These are phyloP conservation scores for Trypanosoma lewisi DNA, from an alignment of 208 protist genomes.

Conservation along the genomic window DNA sequence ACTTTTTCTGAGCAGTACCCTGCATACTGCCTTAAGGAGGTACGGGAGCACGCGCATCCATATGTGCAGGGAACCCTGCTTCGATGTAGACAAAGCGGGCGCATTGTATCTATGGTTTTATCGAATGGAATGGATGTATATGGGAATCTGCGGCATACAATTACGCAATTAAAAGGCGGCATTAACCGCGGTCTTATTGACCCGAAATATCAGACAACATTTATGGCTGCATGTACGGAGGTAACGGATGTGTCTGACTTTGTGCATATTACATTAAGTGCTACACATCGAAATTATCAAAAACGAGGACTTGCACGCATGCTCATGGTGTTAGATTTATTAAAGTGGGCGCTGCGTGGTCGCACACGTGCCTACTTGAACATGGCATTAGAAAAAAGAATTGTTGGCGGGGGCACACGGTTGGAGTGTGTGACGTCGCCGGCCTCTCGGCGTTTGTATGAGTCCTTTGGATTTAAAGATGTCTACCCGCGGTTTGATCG, in stretches of 20 bases:
- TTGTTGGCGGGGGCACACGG: conserved; percentile 56
- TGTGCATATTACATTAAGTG: conserved; percentile 82
- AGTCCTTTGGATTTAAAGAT: conserved; percentile 70
- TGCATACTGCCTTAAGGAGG: conserved; percentile 68
- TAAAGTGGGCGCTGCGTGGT: conserved; percentile 78
- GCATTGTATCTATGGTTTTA: conserved; percentile 60
- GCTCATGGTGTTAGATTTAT: conserved; percentile 70
- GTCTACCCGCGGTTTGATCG: conserved; percentile 76
- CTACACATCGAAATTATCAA: conserved; percentile 62
- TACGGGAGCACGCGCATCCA: conserved; percentile 39
- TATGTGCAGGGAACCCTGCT: conserved; percentile 76
- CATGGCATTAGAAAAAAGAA: conserved; percentile 83
- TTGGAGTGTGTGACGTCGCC: conserved; percentile 60
- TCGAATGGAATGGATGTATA: conserved; percentile 85
- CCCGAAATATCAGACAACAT: conserved; percentile 28
- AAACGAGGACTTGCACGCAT: conserved; percentile 54
- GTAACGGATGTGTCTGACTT: conserved; percentile 75
- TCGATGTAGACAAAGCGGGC: conserved; percentile 8
- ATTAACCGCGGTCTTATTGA: conserved; percentile 48
- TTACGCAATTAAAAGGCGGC: conserved; percentile 74
- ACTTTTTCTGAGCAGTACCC: conserved; percentile 82
- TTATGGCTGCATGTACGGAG: conserved; percentile 51
- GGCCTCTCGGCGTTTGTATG: conserved; percentile 65
- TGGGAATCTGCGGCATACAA: conserved; percentile 66
- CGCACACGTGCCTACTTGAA: conserved; percentile 71